Base-by-base conservation (phyloP, 2,329 filamentous ascomycete species). In the Aspergillus terreus region DNA sequence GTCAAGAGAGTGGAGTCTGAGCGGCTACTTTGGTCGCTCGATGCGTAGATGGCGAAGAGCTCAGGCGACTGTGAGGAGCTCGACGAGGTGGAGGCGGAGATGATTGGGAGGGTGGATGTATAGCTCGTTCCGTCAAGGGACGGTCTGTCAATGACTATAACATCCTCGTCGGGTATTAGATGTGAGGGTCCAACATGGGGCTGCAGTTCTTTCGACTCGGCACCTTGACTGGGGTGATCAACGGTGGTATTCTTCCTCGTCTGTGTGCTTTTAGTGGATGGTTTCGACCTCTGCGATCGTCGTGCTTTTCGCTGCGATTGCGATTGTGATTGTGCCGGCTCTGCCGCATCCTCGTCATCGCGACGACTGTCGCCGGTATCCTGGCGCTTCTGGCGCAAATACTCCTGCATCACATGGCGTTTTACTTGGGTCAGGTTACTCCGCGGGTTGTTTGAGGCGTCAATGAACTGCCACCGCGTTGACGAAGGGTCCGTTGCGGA, bases 391-490 rank as follows among this genome's bases (percentile, higher is more conserved):
- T 71, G 68, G 17, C 69, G 68, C 61, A 73, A 70, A 54, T 67
- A 72, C 46, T 74, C 70, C 52, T 72, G 68, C 71, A 74, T 74
- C 6, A 74, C 71, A 70, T 74, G 71, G 19, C 71, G 69, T 46
- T 72, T 73, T 35, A 74, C 71, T 53, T 66, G 67, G 1, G 70
- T 73, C 41, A 71, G 56, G 40, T 72, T 73, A 44, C 55, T 61
- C 19, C 68, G 61, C 46, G 62, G 66, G 42, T 69, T 66, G 47
- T 66, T 62, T 9, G 67, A 72, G 50, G 66, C 62, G 53, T 74
- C 71, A 48, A 74, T 72, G 49, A 74, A 74, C 52, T 72, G 69
- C 63, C 71, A 74, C 30, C 66, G 63, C 43, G 50, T 58, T 32
- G 55, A 58, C 47, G 54, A 43, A 14, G 54, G 19, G 17, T 53